Evolutionary conservation across 768 basidiomycete genomes (phyloP), one percentile per base, ranked within the genome.

Genomic region (Tulasnella sp.): DNA sequence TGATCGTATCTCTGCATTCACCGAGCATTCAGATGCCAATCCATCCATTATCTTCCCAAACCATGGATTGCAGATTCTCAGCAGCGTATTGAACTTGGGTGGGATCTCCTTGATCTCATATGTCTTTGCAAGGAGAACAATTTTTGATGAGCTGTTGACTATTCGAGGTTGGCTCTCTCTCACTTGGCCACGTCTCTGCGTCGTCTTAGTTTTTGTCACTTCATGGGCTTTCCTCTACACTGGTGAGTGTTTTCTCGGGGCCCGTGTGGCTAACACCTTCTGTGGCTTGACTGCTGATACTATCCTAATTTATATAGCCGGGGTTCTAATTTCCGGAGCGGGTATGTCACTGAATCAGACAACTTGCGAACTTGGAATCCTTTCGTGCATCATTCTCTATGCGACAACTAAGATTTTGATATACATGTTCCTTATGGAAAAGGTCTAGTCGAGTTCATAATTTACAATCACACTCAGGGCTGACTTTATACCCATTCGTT

Each of bases 141-240:
- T 61, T 31, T 48, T 60, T 32, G 63, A 67, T 29, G 58, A 63
- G 19, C 58, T 69, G 29, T 60, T 60, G 15, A 50, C 69, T 32
- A 53, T 56, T 27, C 59, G 62, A 19, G 53, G 50, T 4, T 48
- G 48, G 49, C 20, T 22, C 16, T 28, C 33, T 28, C 62, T 69
- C 45, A 67, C 63, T 29, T 69, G 67, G 64, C 65, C 72, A 0
- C 66, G 70, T 13, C 42, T 69, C n/a, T 67, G 67, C 34, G 62
- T 69, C 19, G 60, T 72, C 13, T 53, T 71, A 7, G 63, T 70
- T 37, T 69, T 73, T 55, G 28, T 69, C 15, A 66, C 68, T 45
- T 71, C 72, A 10, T 74, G 69, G 67, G 51, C 67, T 2, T 72
- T 72, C 57, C 53, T 72, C 10, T 64, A 72, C 37, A 58, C 63